These are phyloP conservation scores for Pythium insidiosum DNA, from an alignment of 352 stramenopile genomes.

Conservation along the genomic window DNA sequence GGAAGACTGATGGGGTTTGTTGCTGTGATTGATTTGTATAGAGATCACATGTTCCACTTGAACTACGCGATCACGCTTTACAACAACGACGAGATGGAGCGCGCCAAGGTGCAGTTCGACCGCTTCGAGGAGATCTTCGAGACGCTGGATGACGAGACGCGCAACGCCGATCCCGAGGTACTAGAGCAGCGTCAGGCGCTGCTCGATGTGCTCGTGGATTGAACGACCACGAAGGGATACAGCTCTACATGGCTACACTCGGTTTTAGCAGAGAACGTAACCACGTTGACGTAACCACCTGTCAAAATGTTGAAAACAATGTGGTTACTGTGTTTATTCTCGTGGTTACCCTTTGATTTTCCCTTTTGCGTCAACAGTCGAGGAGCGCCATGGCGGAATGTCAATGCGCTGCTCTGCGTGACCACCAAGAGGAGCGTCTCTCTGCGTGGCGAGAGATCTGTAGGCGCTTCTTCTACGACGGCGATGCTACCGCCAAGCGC, in stretches of 20 bases:
- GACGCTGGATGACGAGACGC: constrained; percentile 55
- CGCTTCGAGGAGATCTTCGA: constrained; percentile 81
- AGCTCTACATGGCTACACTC: not conserved
- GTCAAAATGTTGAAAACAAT: not conserved
- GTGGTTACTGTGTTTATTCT: not conserved
- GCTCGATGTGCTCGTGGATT: constrained; percentile 58
- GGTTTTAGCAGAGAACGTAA: not conserved
- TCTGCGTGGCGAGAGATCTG: constrained; percentile 52
- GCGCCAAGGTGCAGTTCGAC: constrained; percentile 75
- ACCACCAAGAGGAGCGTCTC: constrained; percentile 18
- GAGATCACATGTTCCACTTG: constrained; percentile 81
- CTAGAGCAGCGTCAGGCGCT: constrained; percentile 68
- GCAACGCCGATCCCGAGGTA: constrained; percentile 55
- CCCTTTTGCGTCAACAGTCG: not conserved
- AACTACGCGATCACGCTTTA: constrained; percentile 87
- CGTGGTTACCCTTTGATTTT: not conserved
- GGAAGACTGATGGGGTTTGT: constrained; percentile 3
- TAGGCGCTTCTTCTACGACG: constrained; percentile 50
- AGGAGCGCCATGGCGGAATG: constrained; percentile 10
- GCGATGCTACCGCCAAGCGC: constrained; percentile 45
- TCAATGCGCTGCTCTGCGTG: constrained; percentile 21
- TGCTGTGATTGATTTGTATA: constrained; percentile 19
- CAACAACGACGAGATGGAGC: constrained; percentile 88
- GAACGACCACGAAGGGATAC: constrained; percentile 2
- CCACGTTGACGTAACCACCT: not conserved